Base-by-base conservation (phyloP, 371 early-diverging fungal genomes). In the Mucor irregularis region DNA sequence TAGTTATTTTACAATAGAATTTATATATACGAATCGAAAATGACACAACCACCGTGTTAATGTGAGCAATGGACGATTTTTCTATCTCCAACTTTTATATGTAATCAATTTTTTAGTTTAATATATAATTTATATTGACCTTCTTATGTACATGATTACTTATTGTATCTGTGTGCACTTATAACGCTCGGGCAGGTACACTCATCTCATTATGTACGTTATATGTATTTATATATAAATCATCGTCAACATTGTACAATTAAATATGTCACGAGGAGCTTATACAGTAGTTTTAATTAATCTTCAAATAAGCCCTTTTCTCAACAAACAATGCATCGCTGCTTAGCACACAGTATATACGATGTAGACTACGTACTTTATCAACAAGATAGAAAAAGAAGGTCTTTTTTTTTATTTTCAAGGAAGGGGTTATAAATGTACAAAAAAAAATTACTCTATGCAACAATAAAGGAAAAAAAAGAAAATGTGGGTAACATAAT, bases 231-330 rank as follows among this genome's bases (percentile, higher is more conserved):
- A n/a, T 38, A n/a, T 38, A 38, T n/a, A n/a, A n/a, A n/a, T n/a
- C n/a, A n/a, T n/a, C n/a, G n/a, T 35, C 35, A 35, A 33, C 39
- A 50, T 50, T 38, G 50, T 39, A 38, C 50, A 50, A 50, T 50
- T 49, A 25, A 37, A 37, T n/a, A n/a, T 30, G 50, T 50, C 50
- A 50, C 29, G 50, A 50, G 50, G n/a, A 28, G 24, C 24, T 22
- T 17, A 17, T 33, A 35, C 16, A 35, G 13, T 35, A 35, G 16
- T 16, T 35, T 16, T 35, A 13, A 14, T 35, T n/a, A n/a, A n/a
- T n/a, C n/a, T n/a, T n/a, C n/a, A n/a, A n/a, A n/a, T n/a, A n/a
- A n/a, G n/a, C n/a, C n/a, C n/a, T n/a, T n/a, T n/a, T n/a, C n/a
- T n/a, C n/a, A n/a, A n/a, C n/a, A n/a, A n/a, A n/a, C n/a, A n/a